Percentiles rank a stretch among this genome's conserved stretches.
These are phyloP conservation scores for Saussurea involucrata DNA, from an alignment of 129 eudicot species.

Conservation along the genomic window DNA sequence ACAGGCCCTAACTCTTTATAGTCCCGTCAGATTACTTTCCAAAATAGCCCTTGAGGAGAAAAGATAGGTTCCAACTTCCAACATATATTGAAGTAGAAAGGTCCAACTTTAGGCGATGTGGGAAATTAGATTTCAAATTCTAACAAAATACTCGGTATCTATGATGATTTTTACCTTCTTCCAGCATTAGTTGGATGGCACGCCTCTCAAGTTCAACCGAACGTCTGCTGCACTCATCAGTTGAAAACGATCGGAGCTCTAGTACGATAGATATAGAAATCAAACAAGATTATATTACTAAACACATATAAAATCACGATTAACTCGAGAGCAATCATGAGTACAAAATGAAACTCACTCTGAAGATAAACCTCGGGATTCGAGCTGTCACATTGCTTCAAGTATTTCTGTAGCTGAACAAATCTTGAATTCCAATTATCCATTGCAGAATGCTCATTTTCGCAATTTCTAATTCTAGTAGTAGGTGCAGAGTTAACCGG, in stretches of 20 bases:
- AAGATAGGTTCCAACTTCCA: background rate
- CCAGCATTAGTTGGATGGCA: conserved; percentile 35
- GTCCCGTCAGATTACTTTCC: too few species aligned
- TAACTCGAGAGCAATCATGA: background rate
- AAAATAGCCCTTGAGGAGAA: background rate
- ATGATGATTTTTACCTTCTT: conserved; percentile 34
- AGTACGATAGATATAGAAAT: background rate
- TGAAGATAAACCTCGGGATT: conserved; percentile 36
- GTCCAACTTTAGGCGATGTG: background rate
- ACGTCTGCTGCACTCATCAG: conserved; percentile 38
- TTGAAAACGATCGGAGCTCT: conserved; percentile 36
- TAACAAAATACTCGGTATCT: background rate
- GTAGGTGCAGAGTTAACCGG: background rate
- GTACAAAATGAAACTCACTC: conserved; percentile 21
- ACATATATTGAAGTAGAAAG: background rate
- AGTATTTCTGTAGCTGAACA: conserved; percentile 32
- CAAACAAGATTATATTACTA: background rate
- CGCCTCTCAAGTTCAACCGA: conserved; percentile 45
- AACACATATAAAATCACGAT: background rate
- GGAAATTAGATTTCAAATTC: background rate
- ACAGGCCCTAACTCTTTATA: too few species aligned
- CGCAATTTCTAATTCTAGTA: conserved; percentile 4
- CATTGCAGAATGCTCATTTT: conserved; percentile 19
- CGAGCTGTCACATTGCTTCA: conserved; percentile 36
- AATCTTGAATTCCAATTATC: conserved; percentile 38